These are phyloP conservation scores for Hypoxylon subgilvum DNA, from an alignment of 495 filamentous ascomycete species.

Conservation along the genomic window DNA sequence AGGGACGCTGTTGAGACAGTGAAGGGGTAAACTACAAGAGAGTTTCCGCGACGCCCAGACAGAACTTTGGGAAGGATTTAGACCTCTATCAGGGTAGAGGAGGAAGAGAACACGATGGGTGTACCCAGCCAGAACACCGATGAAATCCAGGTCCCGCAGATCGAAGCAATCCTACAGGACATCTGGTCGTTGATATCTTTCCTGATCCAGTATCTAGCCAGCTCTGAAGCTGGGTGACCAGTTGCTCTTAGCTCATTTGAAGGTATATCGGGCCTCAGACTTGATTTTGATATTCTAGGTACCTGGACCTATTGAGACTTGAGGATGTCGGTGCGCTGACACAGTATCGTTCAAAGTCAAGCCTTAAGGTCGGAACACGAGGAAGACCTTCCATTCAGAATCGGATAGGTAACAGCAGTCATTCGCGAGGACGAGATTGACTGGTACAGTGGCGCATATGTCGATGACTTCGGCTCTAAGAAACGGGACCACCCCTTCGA, in stretches of 20 bases:
- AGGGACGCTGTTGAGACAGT: background rate
- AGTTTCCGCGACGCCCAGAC: background rate
- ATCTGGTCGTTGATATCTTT: no score
- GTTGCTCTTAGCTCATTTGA: background rate
- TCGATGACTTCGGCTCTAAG: constrained; percentile 70
- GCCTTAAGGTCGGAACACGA: constrained; percentile 92
- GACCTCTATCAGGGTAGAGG: background rate
- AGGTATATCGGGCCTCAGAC: background rate
- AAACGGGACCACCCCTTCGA: constrained; percentile 86
- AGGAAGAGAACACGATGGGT: background rate
- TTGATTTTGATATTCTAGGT: background rate
- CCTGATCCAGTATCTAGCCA: no score
- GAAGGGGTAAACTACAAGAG: constrained; percentile 1
- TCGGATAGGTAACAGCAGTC: constrained; percentile 88
- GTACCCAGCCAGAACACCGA: background rate
- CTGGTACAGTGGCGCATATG: constrained; percentile 91
- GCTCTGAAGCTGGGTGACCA: background rate
- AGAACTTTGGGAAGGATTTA: constrained; percentile 2
- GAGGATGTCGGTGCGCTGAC: constrained; percentile 51
- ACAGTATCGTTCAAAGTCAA: constrained; percentile 84
- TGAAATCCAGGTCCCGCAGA: background rate
- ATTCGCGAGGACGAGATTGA: constrained; percentile 89
- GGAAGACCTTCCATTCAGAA: constrained; percentile 85
- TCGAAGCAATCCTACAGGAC: background rate
- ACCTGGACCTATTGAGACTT: background rate